Conservation (phyloP, 164 flowering plant species). For the Vitis riparia region DNA sequence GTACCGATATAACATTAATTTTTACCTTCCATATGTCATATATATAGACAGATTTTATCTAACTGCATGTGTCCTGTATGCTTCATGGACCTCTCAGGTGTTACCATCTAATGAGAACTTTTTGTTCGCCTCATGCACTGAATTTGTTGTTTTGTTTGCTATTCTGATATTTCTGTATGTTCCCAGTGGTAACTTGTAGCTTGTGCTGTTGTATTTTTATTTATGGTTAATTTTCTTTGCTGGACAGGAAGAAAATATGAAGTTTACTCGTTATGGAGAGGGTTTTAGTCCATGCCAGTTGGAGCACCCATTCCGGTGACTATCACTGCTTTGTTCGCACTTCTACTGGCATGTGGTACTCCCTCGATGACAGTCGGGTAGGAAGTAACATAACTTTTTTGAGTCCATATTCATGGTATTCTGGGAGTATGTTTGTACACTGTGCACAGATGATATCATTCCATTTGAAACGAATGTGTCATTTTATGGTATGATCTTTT, state of each 20-base stretch:
- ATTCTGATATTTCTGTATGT: background rate
- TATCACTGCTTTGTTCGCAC: conserved; percentile 92
- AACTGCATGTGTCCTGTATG: no score
- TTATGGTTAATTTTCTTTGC: background rate
- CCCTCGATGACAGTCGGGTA: conserved; percentile 94
- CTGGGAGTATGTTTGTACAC: background rate
- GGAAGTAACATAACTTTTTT: background rate
- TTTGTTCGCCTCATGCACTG: background rate
- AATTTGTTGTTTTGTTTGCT: background rate
- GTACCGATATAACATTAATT: no score
- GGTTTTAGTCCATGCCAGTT: conserved; percentile 88
- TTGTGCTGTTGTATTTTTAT: background rate
- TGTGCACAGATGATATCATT: no score
- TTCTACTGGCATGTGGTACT: conserved; percentile 89
- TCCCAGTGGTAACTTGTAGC: background rate
- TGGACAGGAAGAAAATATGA: conserved; percentile 76
- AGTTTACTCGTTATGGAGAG: conserved; percentile 78
- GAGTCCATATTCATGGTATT: background rate
- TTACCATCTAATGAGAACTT: background rate
- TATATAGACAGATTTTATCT: no score
- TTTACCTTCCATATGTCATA: no score
- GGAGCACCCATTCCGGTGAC: conserved; percentile 87
- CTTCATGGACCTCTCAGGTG: background rate
- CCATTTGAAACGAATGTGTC: no score
- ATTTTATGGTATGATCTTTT: no score